Evolutionary conservation across 345 rosid genomes (phyloP), one percentile per base, ranked within the genome.

Genomic region (Syzygium aromaticum): DNA sequence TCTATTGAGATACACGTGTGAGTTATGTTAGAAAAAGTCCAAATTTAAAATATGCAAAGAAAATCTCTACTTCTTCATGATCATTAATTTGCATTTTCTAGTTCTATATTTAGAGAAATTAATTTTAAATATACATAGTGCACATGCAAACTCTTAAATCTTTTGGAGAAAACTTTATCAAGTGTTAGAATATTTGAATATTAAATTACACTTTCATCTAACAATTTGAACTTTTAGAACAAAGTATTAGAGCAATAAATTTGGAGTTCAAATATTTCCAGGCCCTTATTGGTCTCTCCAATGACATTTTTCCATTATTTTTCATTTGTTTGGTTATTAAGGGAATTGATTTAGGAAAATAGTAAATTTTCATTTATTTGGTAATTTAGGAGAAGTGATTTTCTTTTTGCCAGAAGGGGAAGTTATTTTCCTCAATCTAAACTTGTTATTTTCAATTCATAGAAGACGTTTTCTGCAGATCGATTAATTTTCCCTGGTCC

Each of bases 401-500:
- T 54, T 27, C 6, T 8, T 54, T 22, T 54, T 54, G 6, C 10
- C 0, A 21, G 4, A 54, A 7, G 9, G 10, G 4, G 4, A 54
- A 54, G 59, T 22, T 3, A 10, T 54, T 54, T 21, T 54, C 59
- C 59, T 0, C 11, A 54, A 54, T 22, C 25, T 21, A 21, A 30
- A 30, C 22, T 57, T 57, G 6, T 61, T 61, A n/a, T 61, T 61
- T 61, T n/a, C 13, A 12, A n/a, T n/a, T 61, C 4, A 6, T 13
- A 17, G 0, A n/a, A n/a, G 13, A 61, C n/a, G 1, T 13, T n/a
- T 61, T 56, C 6, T 3, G n/a, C 13, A 0, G 1, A n/a, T n/a
- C 73, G n/a, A 61, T 13, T n/a, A n/a, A 33, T 61, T n/a, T 61
- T 59, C 67, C 16, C 0, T 27, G 3, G 3, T 59, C 30, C 27